A percentile compares a stretch with the other conserved stretches of the same genome.
Conservation (phyloP, 2,329 filamentous ascomycete species). For the Stagonosporopsis tanaceti region DNA sequence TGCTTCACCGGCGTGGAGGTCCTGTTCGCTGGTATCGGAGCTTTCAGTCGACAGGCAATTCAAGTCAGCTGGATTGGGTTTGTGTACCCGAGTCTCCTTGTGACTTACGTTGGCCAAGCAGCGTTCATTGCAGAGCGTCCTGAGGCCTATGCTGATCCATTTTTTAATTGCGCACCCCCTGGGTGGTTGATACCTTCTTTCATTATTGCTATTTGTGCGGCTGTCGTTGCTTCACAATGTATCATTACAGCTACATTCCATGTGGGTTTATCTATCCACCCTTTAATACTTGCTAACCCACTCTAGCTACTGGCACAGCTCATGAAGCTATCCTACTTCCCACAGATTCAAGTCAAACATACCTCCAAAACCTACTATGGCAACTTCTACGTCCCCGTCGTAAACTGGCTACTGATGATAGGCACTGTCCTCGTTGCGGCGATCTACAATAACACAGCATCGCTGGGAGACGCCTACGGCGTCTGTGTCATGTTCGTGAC, state of each 20-base stretch:
- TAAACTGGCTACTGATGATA: conserved; percentile 80
- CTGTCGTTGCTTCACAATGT: conserved; percentile 79
- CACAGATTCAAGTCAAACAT: conserved; percentile 76
- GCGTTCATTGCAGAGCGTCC: conserved; percentile 71
- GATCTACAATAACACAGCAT: conserved; percentile 72
- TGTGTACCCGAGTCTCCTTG: conserved; percentile 71
- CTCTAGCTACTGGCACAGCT: conserved; percentile 68
- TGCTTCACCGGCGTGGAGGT: conserved; percentile 79
- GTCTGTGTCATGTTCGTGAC: conserved; percentile 83
- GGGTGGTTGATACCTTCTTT: conserved; percentile 74
- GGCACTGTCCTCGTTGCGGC: conserved; percentile 76
- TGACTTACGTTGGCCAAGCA: conserved; percentile 77
- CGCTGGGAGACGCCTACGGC: conserved; percentile 76
- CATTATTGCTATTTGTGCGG: conserved; percentile 73
- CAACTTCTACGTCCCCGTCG: conserved; percentile 78
- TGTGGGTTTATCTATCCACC: conserved; percentile 41
- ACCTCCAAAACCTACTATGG: conserved; percentile 75
- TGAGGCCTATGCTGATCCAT: conserved; percentile 73
- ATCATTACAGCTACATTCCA: conserved; percentile 81
- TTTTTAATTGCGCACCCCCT: conserved; percentile 74
- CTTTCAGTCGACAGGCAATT: conserved; percentile 73
- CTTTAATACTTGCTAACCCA: conserved; percentile 28
- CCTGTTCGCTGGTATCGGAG: conserved; percentile 79
- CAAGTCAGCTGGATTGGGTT: conserved; percentile 78
- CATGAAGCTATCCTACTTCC: conserved; percentile 78